Evolutionary conservation across 768 basidiomycete species (phyloP), one percentile per base, ranked within the genome.

Genomic region (Psilocybe tampanensis): DNA sequence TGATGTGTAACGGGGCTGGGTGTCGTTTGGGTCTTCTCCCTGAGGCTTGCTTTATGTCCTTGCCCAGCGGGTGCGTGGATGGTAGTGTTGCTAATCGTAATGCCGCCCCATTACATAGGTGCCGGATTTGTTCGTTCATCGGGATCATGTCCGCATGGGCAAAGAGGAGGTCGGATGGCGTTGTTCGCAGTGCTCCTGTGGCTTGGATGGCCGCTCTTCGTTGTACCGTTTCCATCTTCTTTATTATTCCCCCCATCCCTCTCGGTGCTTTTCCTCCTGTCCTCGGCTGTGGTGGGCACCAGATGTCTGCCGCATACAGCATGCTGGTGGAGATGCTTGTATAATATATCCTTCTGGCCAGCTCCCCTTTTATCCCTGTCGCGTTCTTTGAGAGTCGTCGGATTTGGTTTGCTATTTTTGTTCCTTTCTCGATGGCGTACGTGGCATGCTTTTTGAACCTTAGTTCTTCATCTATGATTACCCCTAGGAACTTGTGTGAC

Each of bases 301-400:
- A 74, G 15, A 72, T 54, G 18, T 72, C 67, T 1, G 61, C 64
- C 15, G 64, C 69, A 48, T 75, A 76, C 21, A 71, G 60, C 60
- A 74, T 71, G 24, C 64, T 66, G 0, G 72, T 71, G 3, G 71
- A 47, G 0, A 62, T 65, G 0, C 68, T 59, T 1, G 65, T 41
- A 0, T 66, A 43, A 50, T 73, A 77, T n/a, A 73, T 54, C n/a
- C 57, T 49, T 13, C 66, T 45, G 13, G 68, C 53, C 29, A 62
- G 36, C 0, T 39, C 42, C 12, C 55, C 21, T 1, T 56, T 8
- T 0, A 70, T 58, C 0, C 74, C 73, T 3, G 48, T 58, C 4
- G 61, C 48, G 1, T 54, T 51, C 17, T 55, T 60, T 13, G 66
- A 61, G 6, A 75, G 17, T 1, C 68, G 24, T 2, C 55, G 17